Evolutionary conservation across 306 rosid species (phyloP), one percentile per base, ranked within the genome.

Genomic region (Arachis hypogaea): DNA sequence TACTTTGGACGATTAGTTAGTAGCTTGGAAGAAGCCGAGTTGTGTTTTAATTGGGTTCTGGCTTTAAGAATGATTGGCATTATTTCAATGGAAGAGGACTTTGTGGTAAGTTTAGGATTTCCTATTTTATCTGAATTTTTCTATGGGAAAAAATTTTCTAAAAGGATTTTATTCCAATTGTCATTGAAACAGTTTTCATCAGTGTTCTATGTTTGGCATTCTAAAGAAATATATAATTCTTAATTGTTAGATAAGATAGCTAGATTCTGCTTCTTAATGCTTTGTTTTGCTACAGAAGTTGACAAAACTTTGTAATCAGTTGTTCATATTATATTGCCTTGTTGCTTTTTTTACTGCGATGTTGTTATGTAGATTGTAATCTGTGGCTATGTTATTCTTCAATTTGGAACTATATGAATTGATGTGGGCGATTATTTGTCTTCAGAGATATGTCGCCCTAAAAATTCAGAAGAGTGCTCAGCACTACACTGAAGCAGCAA

Each of bases 401-500:
- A 8, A 1, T 68, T 65, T 69, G 5, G 36, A 66, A 54, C 38
- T 67, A 54, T 66, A 43, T 43, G 50, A 46, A 46, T 61, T 5
- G 63, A 83, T 36, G 63, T 6, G 40, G 38, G 0, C 30, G 63
- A 72, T 75, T 65, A 29, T 67, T 62, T 81, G 56, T 69, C 70
- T 81, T 76, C 72, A 94, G 98, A 82, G 84, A n/a, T 91, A 89
- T 82, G 98, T 94, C 60, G 98, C 98, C 72, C 82, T 94, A 72
- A 94, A 94, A 78, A 93, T 94, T 79, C 98, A 94, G 59, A 94
- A 94, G 96, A 94, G 98, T 81, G 98, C 97, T 66, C 93, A 90
- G 73, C 98, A 94, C 84, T 94, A 94, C 83, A 88, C 97, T 1
- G 98, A 94, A 82, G 98, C 98, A 0, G 98, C 98, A 6, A 86